A percentile compares a stretch with the other conserved stretches of the same genome.
phyloP scores from a whole-genome alignment of 371 early-diverging fungal species.

The Synchytrium microbalum region DNA sequence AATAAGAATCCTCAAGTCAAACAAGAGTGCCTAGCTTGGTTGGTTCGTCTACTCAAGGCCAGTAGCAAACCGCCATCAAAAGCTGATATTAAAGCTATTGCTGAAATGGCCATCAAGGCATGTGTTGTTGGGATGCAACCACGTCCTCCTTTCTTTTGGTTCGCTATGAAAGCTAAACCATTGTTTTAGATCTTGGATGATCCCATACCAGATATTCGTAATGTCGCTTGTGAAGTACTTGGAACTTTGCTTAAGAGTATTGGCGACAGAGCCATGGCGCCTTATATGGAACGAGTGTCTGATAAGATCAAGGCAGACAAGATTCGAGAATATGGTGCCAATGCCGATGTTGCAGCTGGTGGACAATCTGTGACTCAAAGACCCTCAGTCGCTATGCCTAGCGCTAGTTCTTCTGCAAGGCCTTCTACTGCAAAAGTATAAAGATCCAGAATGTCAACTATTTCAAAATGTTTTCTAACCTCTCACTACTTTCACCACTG shows the following conservation, averaged over 20 bases:
- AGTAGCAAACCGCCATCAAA: constrained; percentile 63
- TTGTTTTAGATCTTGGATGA: constrained; percentile 58
- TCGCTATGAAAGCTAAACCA: no score
- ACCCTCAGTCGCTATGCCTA: no score
- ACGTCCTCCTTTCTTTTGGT: no score
- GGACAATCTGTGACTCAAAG: no score
- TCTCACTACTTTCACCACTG: no score
- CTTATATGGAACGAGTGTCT: constrained; percentile 65
- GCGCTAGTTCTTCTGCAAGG: no score
- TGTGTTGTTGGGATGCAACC: constrained; percentile 3
- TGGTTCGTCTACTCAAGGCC: constrained; percentile 61
- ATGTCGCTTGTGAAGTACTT: constrained; percentile 77
- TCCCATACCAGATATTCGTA: constrained; percentile 76
- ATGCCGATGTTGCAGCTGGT: constrained; percentile 10
- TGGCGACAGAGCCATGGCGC: constrained; percentile 68
- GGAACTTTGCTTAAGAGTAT: constrained; percentile 83
- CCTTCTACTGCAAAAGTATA: no score
- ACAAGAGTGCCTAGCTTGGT: constrained; percentile 61
- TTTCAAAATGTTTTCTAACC: no score
- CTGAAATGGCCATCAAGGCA: constrained; percentile 63
- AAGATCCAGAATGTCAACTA: no score
- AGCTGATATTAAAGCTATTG: constrained; percentile 64
- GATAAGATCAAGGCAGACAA: constrained; percentile 83
- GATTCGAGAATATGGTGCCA: constrained; percentile 69
- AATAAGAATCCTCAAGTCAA: constrained; percentile 93